These are phyloP conservation scores for Fusarium marasasianum DNA, from an alignment of 2,329 filamentous ascomycete species.

Conservation along the genomic window DNA sequence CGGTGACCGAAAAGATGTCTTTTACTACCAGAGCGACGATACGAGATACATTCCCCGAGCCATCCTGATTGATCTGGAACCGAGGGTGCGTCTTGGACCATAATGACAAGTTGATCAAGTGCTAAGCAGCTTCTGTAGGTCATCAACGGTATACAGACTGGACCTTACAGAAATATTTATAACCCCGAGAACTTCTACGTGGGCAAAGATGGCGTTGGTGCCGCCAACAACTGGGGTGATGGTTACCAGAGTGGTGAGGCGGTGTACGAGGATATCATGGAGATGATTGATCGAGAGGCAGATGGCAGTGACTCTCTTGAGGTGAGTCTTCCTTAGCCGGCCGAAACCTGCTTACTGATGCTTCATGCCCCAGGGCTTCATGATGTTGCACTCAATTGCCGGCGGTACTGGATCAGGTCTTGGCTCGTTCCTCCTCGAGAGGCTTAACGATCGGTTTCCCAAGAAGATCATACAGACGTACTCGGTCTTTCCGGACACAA, in stretches of 20 bases:
- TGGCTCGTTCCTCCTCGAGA: conserved; percentile 92
- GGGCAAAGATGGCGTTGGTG: conserved; percentile 90
- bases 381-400: conserved; percentile 98
- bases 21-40: conserved; percentile 99
- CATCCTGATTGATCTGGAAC: conserved; percentile 94
- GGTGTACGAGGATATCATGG: conserved; percentile 96
- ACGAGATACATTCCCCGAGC: conserved; percentile 97
- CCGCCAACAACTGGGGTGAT: conserved; percentile 98
- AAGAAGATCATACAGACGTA: conserved; percentile 99
- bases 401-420: conserved; percentile 96
- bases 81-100: conserved; percentile 66
- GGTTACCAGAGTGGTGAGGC: conserved; percentile 92
- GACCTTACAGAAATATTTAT: conserved; percentile 98
- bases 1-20: conserved; percentile 97
- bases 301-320: conserved; percentile 98
- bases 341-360: background rate
- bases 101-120: background rate
- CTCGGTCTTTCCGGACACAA: conserved; percentile 96
- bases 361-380: conserved; percentile 75
- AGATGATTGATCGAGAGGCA: conserved; percentile 98
- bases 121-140: conserved; percentile 60
- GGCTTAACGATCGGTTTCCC: conserved; percentile 95
- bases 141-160: conserved; percentile 90
- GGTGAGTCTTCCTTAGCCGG: conserved; percentile 47
- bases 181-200: conserved; percentile 99